phyloP scores from a whole-genome alignment of 176 grass and related monocot genomes.

The Alloteropsis semialata region DNA sequence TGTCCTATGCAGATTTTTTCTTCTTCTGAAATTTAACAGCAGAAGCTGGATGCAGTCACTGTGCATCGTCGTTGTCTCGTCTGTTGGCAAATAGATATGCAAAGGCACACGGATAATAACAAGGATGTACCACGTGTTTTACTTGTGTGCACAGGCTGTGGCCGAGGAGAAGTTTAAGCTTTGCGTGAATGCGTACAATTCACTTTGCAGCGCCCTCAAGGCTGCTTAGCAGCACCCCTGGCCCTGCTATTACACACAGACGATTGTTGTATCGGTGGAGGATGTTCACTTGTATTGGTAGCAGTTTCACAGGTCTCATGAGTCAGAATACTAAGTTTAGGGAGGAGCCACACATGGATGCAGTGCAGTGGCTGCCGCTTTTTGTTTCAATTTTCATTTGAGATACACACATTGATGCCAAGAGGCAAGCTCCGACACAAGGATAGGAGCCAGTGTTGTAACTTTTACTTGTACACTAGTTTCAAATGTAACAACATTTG shows the following conservation, averaged over 20 bases:
- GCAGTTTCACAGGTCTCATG: neutral
- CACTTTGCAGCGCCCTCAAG: slow-evolving; percentile 59
- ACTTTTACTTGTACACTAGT: slow-evolving; percentile 3
- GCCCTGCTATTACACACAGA: neutral
- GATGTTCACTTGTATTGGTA: neutral
- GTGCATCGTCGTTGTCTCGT: neutral
- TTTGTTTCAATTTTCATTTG: neutral
- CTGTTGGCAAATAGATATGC: neutral
- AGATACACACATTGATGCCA: neutral
- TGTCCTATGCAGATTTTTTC: slow-evolving; percentile 25
- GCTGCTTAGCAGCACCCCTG: slow-evolving; percentile 32
- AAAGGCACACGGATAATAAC: neutral
- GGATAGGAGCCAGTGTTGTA: slow-evolving; percentile 11
- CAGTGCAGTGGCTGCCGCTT: neutral
- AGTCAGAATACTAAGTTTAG: neutral
- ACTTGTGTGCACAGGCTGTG: slow-evolving; percentile 37
- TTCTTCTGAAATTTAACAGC: neutral
- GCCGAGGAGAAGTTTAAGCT: slow-evolving; percentile 91
- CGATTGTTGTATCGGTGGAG: neutral
- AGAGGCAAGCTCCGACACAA: slow-evolving; percentile 14
- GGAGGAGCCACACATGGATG: neutral
- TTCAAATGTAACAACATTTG: neutral
- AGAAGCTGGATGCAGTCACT: neutral
- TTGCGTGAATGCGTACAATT: slow-evolving; percentile 79
- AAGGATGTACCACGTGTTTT: neutral